phyloP scores from a whole-genome alignment of 495 filamentous ascomycete genomes.

The Chaetomium tenue region DNA sequence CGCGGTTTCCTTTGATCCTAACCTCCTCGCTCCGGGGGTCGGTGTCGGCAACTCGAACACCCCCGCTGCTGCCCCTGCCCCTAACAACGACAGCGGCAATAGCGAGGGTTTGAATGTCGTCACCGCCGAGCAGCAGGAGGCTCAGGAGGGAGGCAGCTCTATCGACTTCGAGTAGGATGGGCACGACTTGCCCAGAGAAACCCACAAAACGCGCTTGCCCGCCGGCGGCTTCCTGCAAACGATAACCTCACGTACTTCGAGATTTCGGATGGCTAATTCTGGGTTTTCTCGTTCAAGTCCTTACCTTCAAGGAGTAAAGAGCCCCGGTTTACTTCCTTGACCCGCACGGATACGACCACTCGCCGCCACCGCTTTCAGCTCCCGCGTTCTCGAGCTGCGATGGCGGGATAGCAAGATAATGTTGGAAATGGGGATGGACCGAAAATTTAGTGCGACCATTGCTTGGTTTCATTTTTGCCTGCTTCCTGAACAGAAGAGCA shows the following conservation, averaged over 20 bases:
- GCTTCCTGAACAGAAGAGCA: not conserved
- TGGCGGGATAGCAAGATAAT: not conserved
- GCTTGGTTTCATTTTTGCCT: slow-evolving; percentile 1
- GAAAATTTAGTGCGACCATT: slow-evolving; percentile 6
- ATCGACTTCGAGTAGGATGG: slow-evolving; percentile 23
- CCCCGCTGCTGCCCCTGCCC: slow-evolving; percentile 5
- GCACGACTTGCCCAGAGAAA: not conserved
- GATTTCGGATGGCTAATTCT: slow-evolving; percentile 26
- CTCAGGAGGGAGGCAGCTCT: slow-evolving; percentile 33
- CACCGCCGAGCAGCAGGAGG: slow-evolving; percentile 33
- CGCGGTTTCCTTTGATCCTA: slow-evolving; percentile 17
- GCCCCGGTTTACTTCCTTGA: not conserved
- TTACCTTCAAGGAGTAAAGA: slow-evolving; percentile 33
- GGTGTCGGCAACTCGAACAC: slow-evolving; percentile 11
- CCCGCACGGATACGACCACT: not conserved
- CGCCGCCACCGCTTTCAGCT: not conserved
- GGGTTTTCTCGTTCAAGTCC: slow-evolving; percentile 22
- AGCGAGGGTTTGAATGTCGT: slow-evolving; percentile 22
- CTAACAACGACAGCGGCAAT: slow-evolving; percentile 3
- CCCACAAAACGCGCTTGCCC: not conserved
- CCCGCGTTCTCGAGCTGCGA: not conserved
- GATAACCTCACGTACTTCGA: not conserved
- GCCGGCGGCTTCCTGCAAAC: not conserved
- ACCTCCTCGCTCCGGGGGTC: slow-evolving; percentile 10
- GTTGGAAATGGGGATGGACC: not conserved